Evolutionary conservation across 208 protist genomes (phyloP).

Genomic region (Trypanosoma cruzi): DNA sequence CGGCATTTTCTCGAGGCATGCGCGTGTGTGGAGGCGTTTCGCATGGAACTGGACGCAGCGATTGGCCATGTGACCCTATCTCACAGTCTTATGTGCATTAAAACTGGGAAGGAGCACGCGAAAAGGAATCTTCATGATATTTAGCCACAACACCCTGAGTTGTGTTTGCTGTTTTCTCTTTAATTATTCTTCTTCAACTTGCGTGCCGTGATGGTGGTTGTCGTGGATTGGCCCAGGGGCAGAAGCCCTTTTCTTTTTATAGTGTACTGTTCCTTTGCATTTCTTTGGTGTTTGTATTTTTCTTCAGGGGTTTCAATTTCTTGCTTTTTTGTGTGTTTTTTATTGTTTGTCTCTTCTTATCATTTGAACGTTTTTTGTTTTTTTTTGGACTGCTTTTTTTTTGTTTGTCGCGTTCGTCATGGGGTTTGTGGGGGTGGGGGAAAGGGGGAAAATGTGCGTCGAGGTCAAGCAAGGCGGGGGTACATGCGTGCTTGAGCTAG

Average conservation of each 20-base stretch:
- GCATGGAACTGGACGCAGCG: constrained; percentile 62
- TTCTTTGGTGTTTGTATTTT: not conserved
- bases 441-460: not conserved
- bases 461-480: not conserved
- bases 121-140: not conserved
- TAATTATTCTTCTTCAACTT: not conserved
- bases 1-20: constrained; percentile 51
- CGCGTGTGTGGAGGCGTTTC: constrained; percentile 61
- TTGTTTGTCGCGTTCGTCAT: not conserved
- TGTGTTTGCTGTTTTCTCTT: constrained; percentile 5
- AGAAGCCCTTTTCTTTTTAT: not conserved
- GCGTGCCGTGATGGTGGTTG: not conserved
- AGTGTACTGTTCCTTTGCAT: not conserved
- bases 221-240: not conserved
- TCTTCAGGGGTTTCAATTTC: not conserved
- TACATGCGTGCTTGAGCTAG: constrained; percentile 50
- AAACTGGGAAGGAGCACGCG: constrained; percentile 18
- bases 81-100: constrained; percentile 56
- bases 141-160: not conserved
- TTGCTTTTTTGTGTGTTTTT: constrained; percentile 8
- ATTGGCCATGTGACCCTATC: constrained; percentile 70
- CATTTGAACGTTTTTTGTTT: constrained; percentile 1
- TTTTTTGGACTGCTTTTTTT: not conserved
- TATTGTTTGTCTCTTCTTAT: constrained; percentile 19
- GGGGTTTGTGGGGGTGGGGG: not conserved